Conservation (phyloP, 2,329 filamentous ascomycete species). For the Tolypocladium amazonense region DNA sequence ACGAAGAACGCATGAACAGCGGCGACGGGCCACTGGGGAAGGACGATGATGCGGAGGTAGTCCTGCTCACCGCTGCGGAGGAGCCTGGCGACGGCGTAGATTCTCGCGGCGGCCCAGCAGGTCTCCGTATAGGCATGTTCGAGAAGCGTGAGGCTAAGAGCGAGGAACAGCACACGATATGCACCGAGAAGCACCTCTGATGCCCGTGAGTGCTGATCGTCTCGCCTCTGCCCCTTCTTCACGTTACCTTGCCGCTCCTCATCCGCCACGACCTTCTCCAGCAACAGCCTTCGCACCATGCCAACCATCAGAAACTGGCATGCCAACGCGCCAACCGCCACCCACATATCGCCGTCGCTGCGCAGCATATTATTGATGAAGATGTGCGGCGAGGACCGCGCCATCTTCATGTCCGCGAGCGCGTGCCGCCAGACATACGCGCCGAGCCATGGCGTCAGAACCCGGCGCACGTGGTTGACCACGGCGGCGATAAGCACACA, state of each 20-base stretch:
- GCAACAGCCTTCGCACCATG: not conserved
- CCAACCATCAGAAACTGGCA: not conserved
- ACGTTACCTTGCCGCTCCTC: not conserved
- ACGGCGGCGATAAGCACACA: conserved; percentile 23
- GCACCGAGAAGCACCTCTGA: not conserved
- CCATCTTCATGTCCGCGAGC: conserved; percentile 23
- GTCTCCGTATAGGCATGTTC: conserved; percentile 19
- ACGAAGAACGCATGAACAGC: conserved; percentile 9
- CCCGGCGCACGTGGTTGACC: conserved; percentile 26
- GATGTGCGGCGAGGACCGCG: conserved; percentile 21
- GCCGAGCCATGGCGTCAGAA: conserved; percentile 18
- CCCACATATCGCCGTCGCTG: not conserved
- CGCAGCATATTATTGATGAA: conserved; percentile 18
- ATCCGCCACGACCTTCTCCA: not conserved
- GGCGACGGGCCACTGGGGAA: conserved; percentile 4
- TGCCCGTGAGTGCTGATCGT: not conserved
- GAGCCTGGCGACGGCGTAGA: conserved; percentile 13
- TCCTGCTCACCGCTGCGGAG: conserved; percentile 4
- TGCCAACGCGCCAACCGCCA: conserved; percentile 5
- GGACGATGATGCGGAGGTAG: conserved; percentile 5
- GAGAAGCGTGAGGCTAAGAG: conserved; percentile 13
- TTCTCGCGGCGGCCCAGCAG: conserved; percentile 14
- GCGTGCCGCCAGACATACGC: conserved; percentile 18
- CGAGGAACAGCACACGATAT: conserved; percentile 9
- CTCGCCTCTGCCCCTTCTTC: not conserved